Evolutionary conservation across 2,329 filamentous ascomycete species (phyloP).

Genomic region (Rhynchosporium secalis): DNA sequence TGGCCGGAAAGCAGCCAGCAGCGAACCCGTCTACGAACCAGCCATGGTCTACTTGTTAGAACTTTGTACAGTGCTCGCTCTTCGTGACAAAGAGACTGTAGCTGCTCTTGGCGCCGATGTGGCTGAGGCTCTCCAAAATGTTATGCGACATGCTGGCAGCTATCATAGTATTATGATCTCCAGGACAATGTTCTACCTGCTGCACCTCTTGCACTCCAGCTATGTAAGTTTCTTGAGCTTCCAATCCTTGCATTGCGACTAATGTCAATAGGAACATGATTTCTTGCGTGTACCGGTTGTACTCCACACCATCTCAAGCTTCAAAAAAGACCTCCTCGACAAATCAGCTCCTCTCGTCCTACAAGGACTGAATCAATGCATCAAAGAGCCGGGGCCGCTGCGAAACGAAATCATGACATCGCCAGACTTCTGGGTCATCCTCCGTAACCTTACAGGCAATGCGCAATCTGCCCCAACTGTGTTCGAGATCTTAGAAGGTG

Average conservation of each 20-base stretch:
- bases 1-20: slow-evolving; percentile 55
- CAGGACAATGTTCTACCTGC: slow-evolving; percentile 81
- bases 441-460: slow-evolving; percentile 71
- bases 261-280: slow-evolving; percentile 67
- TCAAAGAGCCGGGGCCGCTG: slow-evolving; percentile 73
- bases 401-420: slow-evolving; percentile 93
- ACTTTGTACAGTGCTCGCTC: slow-evolving; percentile 77
- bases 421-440: slow-evolving; percentile 93
- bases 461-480: slow-evolving; percentile 73
- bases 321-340: slow-evolving; percentile 74
- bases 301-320: slow-evolving; percentile 85
- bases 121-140: slow-evolving; percentile 74
- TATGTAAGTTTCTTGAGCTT: slow-evolving; percentile 62
- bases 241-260: slow-evolving; percentile 31
- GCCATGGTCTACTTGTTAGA: slow-evolving; percentile 88
- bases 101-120: slow-evolving; percentile 74
- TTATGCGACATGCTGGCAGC: slow-evolving; percentile 76
- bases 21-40: slow-evolving; percentile 75
- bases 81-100: slow-evolving; percentile 73
- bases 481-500: slow-evolving; percentile 82
- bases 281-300: slow-evolving; percentile 91
- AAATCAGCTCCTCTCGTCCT: slow-evolving; percentile 75
- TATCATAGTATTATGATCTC: slow-evolving; percentile 84
- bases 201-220: slow-evolving; percentile 78
- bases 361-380: slow-evolving; percentile 76